Percentiles rank a stretch among this genome's conserved stretches.
These are phyloP conservation scores for Tetracladium setigerum DNA, from an alignment of 495 filamentous ascomycete genomes.

Conservation along the genomic window DNA sequence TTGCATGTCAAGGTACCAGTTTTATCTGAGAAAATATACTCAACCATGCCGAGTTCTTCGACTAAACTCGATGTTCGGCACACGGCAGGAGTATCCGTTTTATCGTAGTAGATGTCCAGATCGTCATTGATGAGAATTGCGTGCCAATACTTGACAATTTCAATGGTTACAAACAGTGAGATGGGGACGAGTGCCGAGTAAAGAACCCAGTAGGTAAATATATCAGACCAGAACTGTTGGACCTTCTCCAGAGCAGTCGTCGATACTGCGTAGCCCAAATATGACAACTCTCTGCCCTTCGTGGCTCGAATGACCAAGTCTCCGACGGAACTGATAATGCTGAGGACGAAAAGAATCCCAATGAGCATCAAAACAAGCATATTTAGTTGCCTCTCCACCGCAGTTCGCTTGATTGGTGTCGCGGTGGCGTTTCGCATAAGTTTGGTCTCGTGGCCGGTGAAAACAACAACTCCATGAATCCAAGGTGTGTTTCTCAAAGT, in stretches of 20 bases:
- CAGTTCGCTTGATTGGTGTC: constrained; percentile 93
- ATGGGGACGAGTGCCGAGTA: constrained; percentile 97
- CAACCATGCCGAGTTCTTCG: constrained; percentile 95
- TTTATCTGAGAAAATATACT: constrained; percentile 98
- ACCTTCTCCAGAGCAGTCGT: constrained; percentile 42
- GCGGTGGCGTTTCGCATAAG: constrained; percentile 98
- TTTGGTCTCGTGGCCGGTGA: constrained; percentile 98
- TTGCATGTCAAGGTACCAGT: constrained; percentile 99
- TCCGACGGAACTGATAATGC: constrained; percentile 82
- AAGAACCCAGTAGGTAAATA: constrained; percentile 98
- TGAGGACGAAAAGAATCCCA: constrained; percentile 73
- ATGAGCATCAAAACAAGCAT: constrained; percentile 86
- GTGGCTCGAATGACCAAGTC: constrained; percentile 73
- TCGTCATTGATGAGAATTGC: constrained; percentile 97
- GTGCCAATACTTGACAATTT: constrained; percentile 96
- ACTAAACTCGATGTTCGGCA: constrained; percentile 95
- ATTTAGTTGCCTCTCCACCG: constrained; percentile 90
- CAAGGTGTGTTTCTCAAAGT: constrained; percentile 95
- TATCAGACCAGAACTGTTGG: constrained; percentile 84
- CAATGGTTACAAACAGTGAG: constrained; percentile 94
- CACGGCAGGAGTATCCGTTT: constrained; percentile 89
- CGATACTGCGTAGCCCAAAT: constrained; percentile 56
- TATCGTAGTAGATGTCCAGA: constrained; percentile 95
- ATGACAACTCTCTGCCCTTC: constrained; percentile 49
- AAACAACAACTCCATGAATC: constrained; percentile 95